Evolutionary conservation across 164 flowering plant species (phyloP).

Genomic region (Stephania yunnanensis): DNA sequence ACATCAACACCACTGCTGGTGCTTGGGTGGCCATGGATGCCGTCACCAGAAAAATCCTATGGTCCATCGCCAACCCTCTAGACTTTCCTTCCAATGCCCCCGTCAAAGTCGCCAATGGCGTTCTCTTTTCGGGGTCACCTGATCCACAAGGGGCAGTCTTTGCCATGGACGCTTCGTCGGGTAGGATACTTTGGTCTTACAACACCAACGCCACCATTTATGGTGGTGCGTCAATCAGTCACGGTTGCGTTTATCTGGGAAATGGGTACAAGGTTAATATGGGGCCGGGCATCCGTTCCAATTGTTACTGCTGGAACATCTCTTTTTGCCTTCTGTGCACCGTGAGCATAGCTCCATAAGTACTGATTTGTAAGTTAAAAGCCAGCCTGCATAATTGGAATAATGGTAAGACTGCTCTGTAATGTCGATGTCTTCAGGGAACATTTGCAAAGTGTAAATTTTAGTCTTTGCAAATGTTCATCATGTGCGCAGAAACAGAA

Average conservation of each 20-base stretch:
- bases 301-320: conserved; percentile 34
- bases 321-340: conserved; percentile 35
- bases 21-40: conserved; percentile 57
- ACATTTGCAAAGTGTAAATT: too few relatives aligned
- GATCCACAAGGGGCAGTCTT: conserved; percentile 35
- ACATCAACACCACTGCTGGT: conserved; percentile 33
- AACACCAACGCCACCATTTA: conserved; percentile 44
- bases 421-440: too few relatives aligned
- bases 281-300: conserved; percentile 24
- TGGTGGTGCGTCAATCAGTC: conserved; percentile 42
- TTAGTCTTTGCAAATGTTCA: too few relatives aligned
- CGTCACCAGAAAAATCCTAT: conserved; percentile 27
- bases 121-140: conserved; percentile 41
- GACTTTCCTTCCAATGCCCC: conserved; percentile 33
- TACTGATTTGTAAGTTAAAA: too few relatives aligned
- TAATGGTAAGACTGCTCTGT: too few relatives aligned
- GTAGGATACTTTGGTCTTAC: conserved; percentile 34
- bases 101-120: conserved; percentile 38
- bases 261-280: conserved; percentile 32
- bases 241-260: conserved; percentile 42
- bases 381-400: too few relatives aligned
- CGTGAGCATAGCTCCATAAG: not conserved
- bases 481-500: too few relatives aligned
- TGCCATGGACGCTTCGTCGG: conserved; percentile 36
- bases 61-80: conserved; percentile 46